phyloP scores from a whole-genome alignment of 2,329 filamentous ascomycete genomes.

The Ascochyta rabiei region DNA sequence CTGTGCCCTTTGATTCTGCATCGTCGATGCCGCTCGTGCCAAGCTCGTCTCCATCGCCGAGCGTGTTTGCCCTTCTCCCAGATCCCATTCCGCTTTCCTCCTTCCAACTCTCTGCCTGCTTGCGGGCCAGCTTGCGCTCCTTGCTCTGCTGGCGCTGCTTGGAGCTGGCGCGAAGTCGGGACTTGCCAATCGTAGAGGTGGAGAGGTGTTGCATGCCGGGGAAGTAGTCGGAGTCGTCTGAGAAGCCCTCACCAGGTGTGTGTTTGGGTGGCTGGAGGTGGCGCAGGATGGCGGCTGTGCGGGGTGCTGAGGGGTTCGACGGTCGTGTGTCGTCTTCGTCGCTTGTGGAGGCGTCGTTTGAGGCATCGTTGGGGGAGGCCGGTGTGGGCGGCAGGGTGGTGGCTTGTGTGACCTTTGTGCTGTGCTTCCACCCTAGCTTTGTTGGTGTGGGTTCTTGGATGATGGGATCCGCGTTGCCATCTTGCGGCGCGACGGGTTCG shows the following conservation, averaged over 20 bases:
- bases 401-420: conserved; percentile 26
- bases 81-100: conserved; percentile 56
- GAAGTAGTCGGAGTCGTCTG: conserved; percentile 52
- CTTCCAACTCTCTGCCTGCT: conserved; percentile 50
- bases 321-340: conserved; percentile 29
- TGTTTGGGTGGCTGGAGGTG: conserved; percentile 42
- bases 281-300: conserved; percentile 38
- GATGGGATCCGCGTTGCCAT: conserved; percentile 32
- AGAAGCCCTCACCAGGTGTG: conserved; percentile 47
- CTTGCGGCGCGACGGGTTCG: conserved; percentile 36
- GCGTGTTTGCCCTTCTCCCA: conserved; percentile 52
- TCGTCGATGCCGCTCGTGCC: conserved; percentile 30
- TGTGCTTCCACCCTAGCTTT: conserved; percentile 41
- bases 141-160: conserved; percentile 41
- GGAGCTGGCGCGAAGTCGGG: conserved; percentile 32
- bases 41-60: conserved; percentile 49
- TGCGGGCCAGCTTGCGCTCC: conserved; percentile 43
- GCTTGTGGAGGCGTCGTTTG: conserved; percentile 38
- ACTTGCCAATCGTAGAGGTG: conserved; percentile 23
- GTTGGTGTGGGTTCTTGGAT: conserved; percentile 39
- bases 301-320: conserved; percentile 30
- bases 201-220: conserved; percentile 44
- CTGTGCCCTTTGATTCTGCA: neutral
- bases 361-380: conserved; percentile 44
- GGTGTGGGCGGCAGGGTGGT: conserved; percentile 37